These are phyloP conservation scores for Aspergillus conjunctus DNA, from an alignment of 495 filamentous ascomycete species.

Conservation along the genomic window DNA sequence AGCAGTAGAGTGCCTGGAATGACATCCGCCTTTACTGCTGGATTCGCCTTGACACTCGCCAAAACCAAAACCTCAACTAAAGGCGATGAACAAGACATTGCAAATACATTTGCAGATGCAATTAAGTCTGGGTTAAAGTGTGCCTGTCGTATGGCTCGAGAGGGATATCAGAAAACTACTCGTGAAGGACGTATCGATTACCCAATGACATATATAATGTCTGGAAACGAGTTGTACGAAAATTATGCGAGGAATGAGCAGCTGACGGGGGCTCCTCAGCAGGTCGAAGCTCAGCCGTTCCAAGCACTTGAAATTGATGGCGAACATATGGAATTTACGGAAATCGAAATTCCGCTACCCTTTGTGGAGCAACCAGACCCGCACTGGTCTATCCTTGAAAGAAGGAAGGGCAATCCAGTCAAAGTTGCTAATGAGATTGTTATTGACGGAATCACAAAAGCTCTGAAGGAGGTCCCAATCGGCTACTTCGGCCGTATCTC, in stretches of 20 bases:
- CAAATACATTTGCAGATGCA: neutral
- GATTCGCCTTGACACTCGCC: constrained; percentile 1
- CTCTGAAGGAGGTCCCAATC: constrained; percentile 1
- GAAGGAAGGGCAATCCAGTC: constrained; percentile 3
- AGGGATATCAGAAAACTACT: constrained; percentile 5
- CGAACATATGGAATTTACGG: neutral
- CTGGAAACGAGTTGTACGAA: neutral
- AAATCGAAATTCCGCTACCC: neutral
- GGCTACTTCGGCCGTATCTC: constrained; percentile 1
- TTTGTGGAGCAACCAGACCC: constrained; percentile 1
- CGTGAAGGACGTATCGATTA: neutral
- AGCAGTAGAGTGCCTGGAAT: neutral
- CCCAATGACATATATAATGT: constrained; percentile 4
- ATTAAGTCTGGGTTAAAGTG: constrained; percentile 2
- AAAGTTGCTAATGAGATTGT: constrained; percentile 3
- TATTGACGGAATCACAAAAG: neutral
- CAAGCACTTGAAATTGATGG: neutral
- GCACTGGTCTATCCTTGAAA: constrained; percentile 1
- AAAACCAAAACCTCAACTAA: neutral
- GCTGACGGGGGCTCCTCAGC: neutral
- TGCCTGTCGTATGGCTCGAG: constrained; percentile 1
- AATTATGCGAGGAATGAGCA: neutral
- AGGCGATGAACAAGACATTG: neutral
- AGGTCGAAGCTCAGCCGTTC: neutral
- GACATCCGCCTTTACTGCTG: constrained; percentile 1